Percentiles rank a stretch among this genome's conserved stretches.
These are phyloP conservation scores for Monilinia vaccinii-corymbosi DNA, from an alignment of 2,329 filamentous ascomycete genomes.

Conservation along the genomic window DNA sequence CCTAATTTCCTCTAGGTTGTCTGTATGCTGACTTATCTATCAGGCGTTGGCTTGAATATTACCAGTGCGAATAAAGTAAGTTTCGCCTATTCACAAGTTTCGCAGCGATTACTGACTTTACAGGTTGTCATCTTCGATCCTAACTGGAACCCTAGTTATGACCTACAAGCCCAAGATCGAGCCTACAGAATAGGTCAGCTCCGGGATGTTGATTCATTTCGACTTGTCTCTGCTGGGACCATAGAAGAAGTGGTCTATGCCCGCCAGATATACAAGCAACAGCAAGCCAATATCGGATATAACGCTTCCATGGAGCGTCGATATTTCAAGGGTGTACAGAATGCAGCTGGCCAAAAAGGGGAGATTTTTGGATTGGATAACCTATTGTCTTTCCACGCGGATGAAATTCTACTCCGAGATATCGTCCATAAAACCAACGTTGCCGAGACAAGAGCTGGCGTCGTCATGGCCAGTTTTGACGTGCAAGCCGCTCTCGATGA, in stretches of 20 bases:
- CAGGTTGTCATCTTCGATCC: constrained; percentile 75
- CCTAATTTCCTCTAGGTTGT: neutral
- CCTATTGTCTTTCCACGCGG: constrained; percentile 71
- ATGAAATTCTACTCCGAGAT: constrained; percentile 76
- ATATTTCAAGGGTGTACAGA: constrained; percentile 92
- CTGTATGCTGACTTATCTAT: neutral
- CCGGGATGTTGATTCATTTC: constrained; percentile 90
- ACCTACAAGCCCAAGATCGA: constrained; percentile 91
- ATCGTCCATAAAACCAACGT: constrained; percentile 99
- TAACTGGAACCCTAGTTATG: constrained; percentile 94
- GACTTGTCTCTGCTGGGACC: constrained; percentile 81
- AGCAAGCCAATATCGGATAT: constrained; percentile 96
- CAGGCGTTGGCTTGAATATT: constrained; percentile 81
- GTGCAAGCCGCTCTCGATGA: constrained; percentile 51
- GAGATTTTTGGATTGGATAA: constrained; percentile 91
- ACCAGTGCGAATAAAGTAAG: constrained; percentile 90
- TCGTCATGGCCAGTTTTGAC: constrained; percentile 70
- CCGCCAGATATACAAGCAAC: constrained; percentile 96
- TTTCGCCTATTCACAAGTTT: neutral
- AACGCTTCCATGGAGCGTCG: constrained; percentile 84
- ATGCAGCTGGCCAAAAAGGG: constrained; percentile 71
- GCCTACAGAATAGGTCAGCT: constrained; percentile 93
- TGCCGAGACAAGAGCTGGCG: constrained; percentile 80
- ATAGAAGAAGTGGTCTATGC: constrained; percentile 98
- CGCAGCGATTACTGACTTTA: neutral